These are phyloP conservation scores for Chlamydomonas eustigma DNA, from an alignment of 139 green algal species.

Conservation along the genomic window DNA sequence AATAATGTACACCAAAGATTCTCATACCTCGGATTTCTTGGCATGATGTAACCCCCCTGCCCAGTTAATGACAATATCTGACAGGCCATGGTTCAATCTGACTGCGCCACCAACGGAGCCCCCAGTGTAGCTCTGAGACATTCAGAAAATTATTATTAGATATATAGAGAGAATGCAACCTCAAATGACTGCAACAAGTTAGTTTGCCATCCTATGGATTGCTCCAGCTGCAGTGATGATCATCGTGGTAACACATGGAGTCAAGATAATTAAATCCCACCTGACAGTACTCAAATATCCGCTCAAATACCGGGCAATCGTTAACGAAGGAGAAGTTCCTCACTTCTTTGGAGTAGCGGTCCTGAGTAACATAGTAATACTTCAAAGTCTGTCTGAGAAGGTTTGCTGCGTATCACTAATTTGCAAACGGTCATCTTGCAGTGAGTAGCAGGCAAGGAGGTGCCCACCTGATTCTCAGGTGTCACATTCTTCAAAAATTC, in stretches of 20 bases:
- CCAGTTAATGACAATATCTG: slow-evolving; percentile 97
- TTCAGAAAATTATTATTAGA: slow-evolving; percentile 18
- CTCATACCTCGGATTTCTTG: slow-evolving; percentile 83
- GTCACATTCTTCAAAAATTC: slow-evolving; percentile 75
- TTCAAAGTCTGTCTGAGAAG: too few species aligned
- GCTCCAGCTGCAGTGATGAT: too few species aligned
- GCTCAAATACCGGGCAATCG: slow-evolving; percentile 94
- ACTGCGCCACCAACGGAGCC: slow-evolving; percentile 71
- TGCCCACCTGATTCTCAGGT: slow-evolving; percentile 71
- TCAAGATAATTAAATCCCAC: too few species aligned
- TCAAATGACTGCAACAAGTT: too few species aligned
- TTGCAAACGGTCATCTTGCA: too few species aligned
- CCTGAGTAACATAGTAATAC: slow-evolving; percentile 33
- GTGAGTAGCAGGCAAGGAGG: too few species aligned
- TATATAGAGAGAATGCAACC: too few species aligned
- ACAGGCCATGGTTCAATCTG: slow-evolving; percentile 80
- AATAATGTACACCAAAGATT: background rate
- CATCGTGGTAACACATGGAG: too few species aligned
- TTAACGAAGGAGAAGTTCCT: slow-evolving; percentile 64
- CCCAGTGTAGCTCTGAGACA: slow-evolving; percentile 77
- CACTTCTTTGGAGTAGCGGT: slow-evolving; percentile 25
- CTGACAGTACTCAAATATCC: slow-evolving; percentile 90
- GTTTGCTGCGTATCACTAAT: too few species aligned
- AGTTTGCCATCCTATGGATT: too few species aligned
- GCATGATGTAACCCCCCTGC: slow-evolving; percentile 94